These are phyloP conservation scores for Rhynchosporium graminicola DNA, from an alignment of 2,329 filamentous ascomycete species.

Conservation along the genomic window DNA sequence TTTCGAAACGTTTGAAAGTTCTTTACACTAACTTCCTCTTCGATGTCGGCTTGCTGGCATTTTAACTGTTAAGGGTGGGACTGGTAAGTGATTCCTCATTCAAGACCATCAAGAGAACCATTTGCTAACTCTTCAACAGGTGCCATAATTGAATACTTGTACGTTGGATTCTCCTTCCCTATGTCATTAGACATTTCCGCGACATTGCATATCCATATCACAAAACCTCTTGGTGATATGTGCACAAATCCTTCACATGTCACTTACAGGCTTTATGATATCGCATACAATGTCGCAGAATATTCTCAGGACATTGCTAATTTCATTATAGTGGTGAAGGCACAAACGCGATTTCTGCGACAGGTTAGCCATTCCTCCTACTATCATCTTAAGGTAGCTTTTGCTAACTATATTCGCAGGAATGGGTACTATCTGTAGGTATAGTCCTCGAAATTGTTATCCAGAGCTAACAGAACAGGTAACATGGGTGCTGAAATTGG, in stretches of 20 bases:
- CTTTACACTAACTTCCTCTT: no score
- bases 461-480: conserved; percentile 8
- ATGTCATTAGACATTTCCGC: no score
- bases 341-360: not conserved
- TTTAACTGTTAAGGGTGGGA: conserved; percentile 96
- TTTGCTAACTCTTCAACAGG: no score
- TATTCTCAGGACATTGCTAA: not conserved
- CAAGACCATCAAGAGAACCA: no score
- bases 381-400: no score
- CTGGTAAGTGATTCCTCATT: conserved; percentile 51
- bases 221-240: no score
- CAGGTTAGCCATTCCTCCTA: no score
- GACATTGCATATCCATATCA: no score
- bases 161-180: not conserved
- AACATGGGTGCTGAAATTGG: conserved; percentile 51
- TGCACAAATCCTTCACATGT: not conserved
- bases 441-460: conserved; percentile 48
- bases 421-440: conserved; percentile 76
- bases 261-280: not conserved
- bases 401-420: not conserved
- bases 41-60: conserved; percentile 90
- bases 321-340: no score
- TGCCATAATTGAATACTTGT: conserved; percentile 74
- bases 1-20: no score
- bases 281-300: not conserved